These are phyloP conservation scores for Leptodermis oblonga DNA, from an alignment of 257 asterid species.

Conservation along the genomic window DNA sequence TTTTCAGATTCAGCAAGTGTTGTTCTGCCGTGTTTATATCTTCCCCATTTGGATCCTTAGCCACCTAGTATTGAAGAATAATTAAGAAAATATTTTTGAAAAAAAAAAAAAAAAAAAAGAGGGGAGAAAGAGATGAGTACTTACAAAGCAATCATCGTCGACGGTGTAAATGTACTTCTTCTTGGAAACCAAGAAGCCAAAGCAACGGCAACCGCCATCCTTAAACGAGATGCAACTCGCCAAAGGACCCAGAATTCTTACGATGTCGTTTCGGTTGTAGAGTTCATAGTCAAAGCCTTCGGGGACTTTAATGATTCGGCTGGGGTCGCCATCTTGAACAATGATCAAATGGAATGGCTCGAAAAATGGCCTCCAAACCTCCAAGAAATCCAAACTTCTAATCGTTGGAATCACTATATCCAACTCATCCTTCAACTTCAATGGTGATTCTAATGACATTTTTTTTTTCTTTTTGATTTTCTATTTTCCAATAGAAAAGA, in stretches of 20 bases:
- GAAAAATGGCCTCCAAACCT: conserved; percentile 41
- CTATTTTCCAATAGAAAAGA: no score
- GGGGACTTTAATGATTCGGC: conserved; percentile 32
- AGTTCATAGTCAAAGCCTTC: conserved; percentile 43
- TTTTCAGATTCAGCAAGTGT: conserved; percentile 31
- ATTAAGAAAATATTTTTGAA: no score
- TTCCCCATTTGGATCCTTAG: conserved; percentile 40
- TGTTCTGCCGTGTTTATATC: conserved; percentile 30
- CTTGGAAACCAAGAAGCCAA: conserved; percentile 43
- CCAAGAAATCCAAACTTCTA: conserved; percentile 37
- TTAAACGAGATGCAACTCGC: conserved; percentile 42
- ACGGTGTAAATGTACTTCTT: conserved; percentile 42
- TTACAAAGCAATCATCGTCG: conserved; percentile 39
- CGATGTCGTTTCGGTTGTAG: conserved; percentile 36
- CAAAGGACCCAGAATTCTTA: conserved; percentile 36
- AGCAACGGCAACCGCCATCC: conserved; percentile 46
- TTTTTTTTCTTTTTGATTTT: no score
- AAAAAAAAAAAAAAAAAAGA: background rate
- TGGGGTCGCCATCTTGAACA: conserved; percentile 43
- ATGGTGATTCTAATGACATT: conserved; percentile 18
- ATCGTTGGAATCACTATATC: conserved; percentile 47
- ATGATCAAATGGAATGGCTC: conserved; percentile 43
- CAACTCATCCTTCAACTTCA: conserved; percentile 32
- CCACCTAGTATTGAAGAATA: conserved; percentile 33
- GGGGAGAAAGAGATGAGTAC: background rate